Evolutionary conservation across 2,329 filamentous ascomycete species (phyloP).

Genomic region (Thelonectria blattea): DNA sequence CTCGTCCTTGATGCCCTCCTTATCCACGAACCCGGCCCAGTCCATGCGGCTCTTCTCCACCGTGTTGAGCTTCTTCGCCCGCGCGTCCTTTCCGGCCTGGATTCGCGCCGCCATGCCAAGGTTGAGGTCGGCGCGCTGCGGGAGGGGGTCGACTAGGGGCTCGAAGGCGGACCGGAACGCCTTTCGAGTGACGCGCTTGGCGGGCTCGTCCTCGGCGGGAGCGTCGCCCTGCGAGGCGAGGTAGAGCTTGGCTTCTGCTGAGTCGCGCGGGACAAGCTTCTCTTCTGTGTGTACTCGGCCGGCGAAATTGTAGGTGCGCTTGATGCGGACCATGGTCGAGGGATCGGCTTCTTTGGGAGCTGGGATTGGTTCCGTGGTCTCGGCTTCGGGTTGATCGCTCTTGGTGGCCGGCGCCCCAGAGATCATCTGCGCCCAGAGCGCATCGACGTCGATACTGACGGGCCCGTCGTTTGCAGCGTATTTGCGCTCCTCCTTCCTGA

Average conservation of each 20-base stretch:
- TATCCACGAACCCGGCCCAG: constrained; percentile 75
- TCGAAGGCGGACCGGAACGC: constrained; percentile 70
- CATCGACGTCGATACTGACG: constrained; percentile 74
- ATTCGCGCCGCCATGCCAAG: constrained; percentile 59
- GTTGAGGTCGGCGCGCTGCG: constrained; percentile 61
- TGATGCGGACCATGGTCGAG: constrained; percentile 64
- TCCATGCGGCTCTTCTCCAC: constrained; percentile 77
- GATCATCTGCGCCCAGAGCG: constrained; percentile 72
- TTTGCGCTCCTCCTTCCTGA: constrained; percentile 63
- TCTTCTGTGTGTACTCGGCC: constrained; percentile 75
- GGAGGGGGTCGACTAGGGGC: constrained; percentile 53
- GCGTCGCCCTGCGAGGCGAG: constrained; percentile 56
- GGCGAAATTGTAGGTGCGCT: constrained; percentile 76
- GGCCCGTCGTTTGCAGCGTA: constrained; percentile 59
- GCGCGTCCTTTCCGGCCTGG: constrained; percentile 54
- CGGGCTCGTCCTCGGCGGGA: constrained; percentile 37
- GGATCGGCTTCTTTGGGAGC: constrained; percentile 30
- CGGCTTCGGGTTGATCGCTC: constrained; percentile 12
- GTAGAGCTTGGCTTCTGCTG: constrained; percentile 70
- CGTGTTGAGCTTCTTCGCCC: constrained; percentile 70
- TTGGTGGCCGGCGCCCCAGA: constrained; percentile 42
- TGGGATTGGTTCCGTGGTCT: constrained; percentile 10
- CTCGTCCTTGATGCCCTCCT: constrained; percentile 74
- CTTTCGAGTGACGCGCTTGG: constrained; percentile 56
- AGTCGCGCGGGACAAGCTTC: constrained; percentile 69